Evolutionary conservation across 495 filamentous ascomycete species (phyloP), one percentile per base, ranked within the genome.

Genomic region (Aspergillus affinis): DNA sequence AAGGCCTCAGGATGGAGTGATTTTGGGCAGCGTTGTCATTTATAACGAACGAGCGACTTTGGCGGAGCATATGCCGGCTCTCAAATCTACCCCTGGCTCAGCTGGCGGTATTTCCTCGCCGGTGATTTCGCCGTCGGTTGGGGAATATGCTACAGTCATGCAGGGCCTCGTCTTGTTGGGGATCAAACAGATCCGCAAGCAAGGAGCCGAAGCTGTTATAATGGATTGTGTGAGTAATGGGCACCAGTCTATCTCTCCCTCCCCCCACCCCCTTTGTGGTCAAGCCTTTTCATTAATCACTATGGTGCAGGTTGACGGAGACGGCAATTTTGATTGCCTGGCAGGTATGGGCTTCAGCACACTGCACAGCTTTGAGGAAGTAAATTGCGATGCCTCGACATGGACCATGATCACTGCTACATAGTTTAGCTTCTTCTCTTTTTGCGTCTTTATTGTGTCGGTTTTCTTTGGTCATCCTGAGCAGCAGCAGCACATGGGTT

Each of bases 11-110:
- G 89, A 90, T 61, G 86, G 84, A 13, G 80, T 78, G 26, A 73
- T 96, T 17, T 68, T 96, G 29, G 92, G 91, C 6, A 92, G 89
- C n/a, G 85, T 96, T 17, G 88, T 96, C 53, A 82, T 95, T 19
- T 93, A 91, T 69, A 88, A 86, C 64, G 81, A 81, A 26, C 83
- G 84, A 48, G 88, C 89, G 10, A 72, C 68, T 13, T 73, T 95
- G 45, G 84, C 89, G 4, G 84, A 84, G 20, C 88, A 85, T 67
- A 83, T 95, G 58, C 90, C 92, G 2, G 77, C 83, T 0, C 75
- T 95, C 62, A 75, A 73, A 48, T 56, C 66, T n/a, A 70, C 73
- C 2, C 79, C 78, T 50, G 70, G 82, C 15, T 69, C 75, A 6
- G 72, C 75, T 5, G 91, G 90, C 18, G 92, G 90, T 21, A 90